Percentiles rank a stretch among this genome's conserved stretches.
Conservation (phyloP, 2,329 filamentous ascomycete species). For the Furcasterigmium sp. region DNA sequence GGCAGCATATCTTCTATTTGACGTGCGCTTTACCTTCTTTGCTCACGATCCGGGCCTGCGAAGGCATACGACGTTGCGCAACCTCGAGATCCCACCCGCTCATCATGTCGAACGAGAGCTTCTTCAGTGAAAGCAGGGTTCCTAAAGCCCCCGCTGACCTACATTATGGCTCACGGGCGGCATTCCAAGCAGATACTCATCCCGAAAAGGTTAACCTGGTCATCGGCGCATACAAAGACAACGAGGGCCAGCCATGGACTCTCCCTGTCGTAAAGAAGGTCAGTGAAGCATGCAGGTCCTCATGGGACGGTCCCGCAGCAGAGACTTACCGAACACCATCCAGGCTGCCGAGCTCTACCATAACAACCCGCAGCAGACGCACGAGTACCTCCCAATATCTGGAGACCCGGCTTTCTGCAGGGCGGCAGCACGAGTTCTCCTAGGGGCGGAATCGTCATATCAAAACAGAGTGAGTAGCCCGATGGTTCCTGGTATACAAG, state of each 20-base stretch:
- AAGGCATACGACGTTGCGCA: too few relatives aligned
- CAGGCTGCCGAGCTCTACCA: slow-evolving; percentile 91
- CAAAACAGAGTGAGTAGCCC: too few relatives aligned
- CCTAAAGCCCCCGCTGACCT: slow-evolving; percentile 92
- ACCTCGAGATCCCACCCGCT: too few relatives aligned
- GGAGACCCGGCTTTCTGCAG: slow-evolving; percentile 80
- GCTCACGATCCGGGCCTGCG: too few relatives aligned
- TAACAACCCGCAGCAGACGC: slow-evolving; percentile 85
- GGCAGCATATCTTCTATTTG: too few relatives aligned
- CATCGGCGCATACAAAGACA: slow-evolving; percentile 4
- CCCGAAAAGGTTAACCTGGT: slow-evolving; percentile 35
- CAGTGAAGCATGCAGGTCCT: neutral
- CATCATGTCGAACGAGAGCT: slow-evolving; percentile 32
- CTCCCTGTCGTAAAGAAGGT: slow-evolving; percentile 2
- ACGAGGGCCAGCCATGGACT: slow-evolving; percentile 1
- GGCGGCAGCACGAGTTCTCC: slow-evolving; percentile 84
- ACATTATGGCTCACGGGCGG: slow-evolving; percentile 86
- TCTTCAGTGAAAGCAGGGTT: slow-evolving; percentile 71
- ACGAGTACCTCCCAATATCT: slow-evolving; percentile 97
- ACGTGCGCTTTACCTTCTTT: too few relatives aligned
- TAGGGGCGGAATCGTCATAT: slow-evolving; percentile 76
- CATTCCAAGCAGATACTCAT: slow-evolving; percentile 73
- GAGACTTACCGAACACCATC: too few relatives aligned
- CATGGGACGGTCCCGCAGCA: slow-evolving; percentile 6
- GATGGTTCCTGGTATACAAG: too few relatives aligned